These are phyloP conservation scores for Colletotrichum viniferum DNA, from an alignment of 2,329 filamentous ascomycete species.

Conservation along the genomic window DNA sequence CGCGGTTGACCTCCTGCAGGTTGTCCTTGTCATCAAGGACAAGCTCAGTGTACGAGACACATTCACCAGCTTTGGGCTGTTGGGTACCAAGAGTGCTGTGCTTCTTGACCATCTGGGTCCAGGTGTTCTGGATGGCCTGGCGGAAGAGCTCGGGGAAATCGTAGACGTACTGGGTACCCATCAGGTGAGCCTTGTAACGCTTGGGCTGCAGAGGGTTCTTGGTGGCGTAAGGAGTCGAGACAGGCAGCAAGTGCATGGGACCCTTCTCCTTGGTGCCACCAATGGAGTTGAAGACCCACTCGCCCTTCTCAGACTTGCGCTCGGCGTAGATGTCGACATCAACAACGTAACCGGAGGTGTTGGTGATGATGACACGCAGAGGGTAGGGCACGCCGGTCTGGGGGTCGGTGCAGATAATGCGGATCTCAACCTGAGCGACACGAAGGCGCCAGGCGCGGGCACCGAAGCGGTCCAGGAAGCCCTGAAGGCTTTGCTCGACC, in stretches of 20 bases:
- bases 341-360: constrained; percentile 97
- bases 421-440: constrained; percentile 96
- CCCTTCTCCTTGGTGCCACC: constrained; percentile 94
- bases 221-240: constrained; percentile 91
- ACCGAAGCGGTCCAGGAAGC: constrained; percentile 96
- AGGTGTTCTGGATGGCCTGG: constrained; percentile 95
- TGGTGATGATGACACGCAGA: constrained; percentile 94
- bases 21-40: constrained; percentile 94
- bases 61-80: constrained; percentile 85
- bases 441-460: constrained; percentile 94
- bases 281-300: constrained; percentile 98
- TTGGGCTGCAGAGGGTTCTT: constrained; percentile 99
- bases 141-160: constrained; percentile 99
- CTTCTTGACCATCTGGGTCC: constrained; percentile 76
- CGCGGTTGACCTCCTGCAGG: constrained; percentile 89
- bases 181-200: constrained; percentile 98
- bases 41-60: constrained; percentile 91
- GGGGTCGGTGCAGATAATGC: constrained; percentile 95
- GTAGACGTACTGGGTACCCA: constrained; percentile 99
- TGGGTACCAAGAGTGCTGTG: constrained; percentile 77
- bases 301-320: constrained; percentile 96
- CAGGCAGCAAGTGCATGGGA: constrained; percentile 89
- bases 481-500: constrained; percentile 90
- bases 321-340: constrained; percentile 98
- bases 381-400: constrained; percentile 84